Base-by-base conservation (phyloP, 2,329 filamentous ascomycete genomes). In the Pyrenophora seminiperda region DNA sequence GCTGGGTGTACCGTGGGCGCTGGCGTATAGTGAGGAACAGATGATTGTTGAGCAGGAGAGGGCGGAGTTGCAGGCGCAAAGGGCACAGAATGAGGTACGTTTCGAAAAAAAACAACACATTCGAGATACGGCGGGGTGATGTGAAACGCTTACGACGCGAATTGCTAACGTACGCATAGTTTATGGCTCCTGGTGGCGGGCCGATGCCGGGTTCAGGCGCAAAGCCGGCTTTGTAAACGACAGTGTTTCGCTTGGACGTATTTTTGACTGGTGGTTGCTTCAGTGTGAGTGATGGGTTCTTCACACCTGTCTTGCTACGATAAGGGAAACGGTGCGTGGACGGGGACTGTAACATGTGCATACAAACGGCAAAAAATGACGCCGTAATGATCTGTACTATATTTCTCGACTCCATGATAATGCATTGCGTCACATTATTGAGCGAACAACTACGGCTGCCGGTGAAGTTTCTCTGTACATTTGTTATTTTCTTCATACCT, bases 1-100 rank as follows among this genome's bases (percentile, higher is more conserved):
- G 72, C 78, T 97, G 58, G 92, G 91, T 65, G 91, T 97, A 42
- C 94, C 94, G 47, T 97, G 91, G 81, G 92, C 91, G 51, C 81
- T 99, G 63, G 93, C 91, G 50, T 93, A 91, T 73, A 87, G 89
- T 58, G 94, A 99, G 81, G 94, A 99, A 81, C 91, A 97, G 82
- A 90, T 96, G 80, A 86, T 96, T 73, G 82, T 93, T 60, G 93
- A 96, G 80, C 95, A 97, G 91, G 94, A 99, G 85, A 86, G 91
- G 76, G 93, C 97, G 80, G 91, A 92, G 84, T 87, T 89, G 75
- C 94, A 96, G 90, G 89, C 94, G 75, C 90, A 96, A 83, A 85
- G 89, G 69, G 91, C 91, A 58, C 63, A 68, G 58, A 87, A 89
- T 71, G 90, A 96, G 80, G 84, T 87, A 63, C 10, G 53, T 59